These are phyloP conservation scores for Inosperma sp. DNA, from an alignment of 768 basidiomycete genomes.

Conservation along the genomic window DNA sequence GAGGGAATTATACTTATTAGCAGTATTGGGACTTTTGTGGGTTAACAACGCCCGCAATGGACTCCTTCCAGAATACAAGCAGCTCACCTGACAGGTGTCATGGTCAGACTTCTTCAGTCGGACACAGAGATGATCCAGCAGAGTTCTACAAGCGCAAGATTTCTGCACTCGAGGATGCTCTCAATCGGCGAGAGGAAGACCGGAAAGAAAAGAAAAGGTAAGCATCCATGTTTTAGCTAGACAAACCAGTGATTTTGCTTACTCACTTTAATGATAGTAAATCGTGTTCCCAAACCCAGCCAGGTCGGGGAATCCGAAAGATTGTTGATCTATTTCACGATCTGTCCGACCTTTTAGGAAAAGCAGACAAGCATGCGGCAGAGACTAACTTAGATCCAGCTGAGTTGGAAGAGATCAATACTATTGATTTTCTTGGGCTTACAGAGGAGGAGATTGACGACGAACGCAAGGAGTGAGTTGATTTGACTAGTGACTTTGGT, in stretches of 20 bases:
- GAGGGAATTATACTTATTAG: neutral
- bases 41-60: neutral
- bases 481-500: neutral
- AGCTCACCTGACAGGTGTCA: constrained; percentile 1
- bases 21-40: constrained; percentile 2
- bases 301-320: constrained; percentile 9
- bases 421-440: constrained; percentile 8
- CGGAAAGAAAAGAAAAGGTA: constrained; percentile 7
- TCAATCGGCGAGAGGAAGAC: constrained; percentile 7
- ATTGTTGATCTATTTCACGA: constrained; percentile 6
- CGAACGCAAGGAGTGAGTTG: constrained; percentile 5
- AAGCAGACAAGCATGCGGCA: constrained; percentile 5
- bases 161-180: constrained; percentile 5
- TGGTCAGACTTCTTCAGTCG: constrained; percentile 5
- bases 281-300: constrained; percentile 9
- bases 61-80: constrained; percentile 2
- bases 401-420: constrained; percentile 6
- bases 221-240: constrained; percentile 3
- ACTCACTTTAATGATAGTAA: constrained; percentile 8
- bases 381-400: constrained; percentile 8
- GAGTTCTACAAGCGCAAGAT: constrained; percentile 10
- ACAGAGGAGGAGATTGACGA: constrained; percentile 9
- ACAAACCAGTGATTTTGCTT: neutral
- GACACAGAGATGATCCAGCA: constrained; percentile 3
- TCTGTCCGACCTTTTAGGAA: constrained; percentile 7